Evolutionary conservation across 495 filamentous ascomycete genomes (phyloP), one percentile per base, ranked within the genome.

Genomic region (Penicillium atrosanguineum): DNA sequence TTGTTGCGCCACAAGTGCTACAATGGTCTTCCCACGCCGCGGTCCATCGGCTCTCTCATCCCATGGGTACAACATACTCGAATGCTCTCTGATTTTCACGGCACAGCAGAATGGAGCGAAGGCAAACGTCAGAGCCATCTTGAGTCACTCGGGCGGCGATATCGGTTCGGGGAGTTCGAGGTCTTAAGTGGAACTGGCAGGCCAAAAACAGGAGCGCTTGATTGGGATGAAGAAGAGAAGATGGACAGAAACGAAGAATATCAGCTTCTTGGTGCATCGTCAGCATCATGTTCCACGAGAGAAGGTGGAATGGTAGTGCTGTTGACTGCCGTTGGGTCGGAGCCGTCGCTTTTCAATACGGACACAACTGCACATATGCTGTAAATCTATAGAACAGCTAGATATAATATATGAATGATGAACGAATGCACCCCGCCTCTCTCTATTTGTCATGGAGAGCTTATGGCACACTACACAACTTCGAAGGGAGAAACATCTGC

Each of bases 51-150:
- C 0, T 56, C 63, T 20, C 20, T 66, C 2, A 57, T 66, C 3
- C 66, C 66, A 1, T 66, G 60, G 63, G 48, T 69, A 19, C 38
- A 49, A 1, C 37, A 58, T 1, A 65, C 56, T 34, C 50, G 54
- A 0, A 58, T 65, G 48, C 43, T 65, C 6, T 15, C 6, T 39
- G 37, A 39, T 11, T 14, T 39, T 8, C 6, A 14, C 1, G 37
- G 37, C 2, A 39, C 37, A 39, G 6, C 11, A 7, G 7, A 11
- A 1, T 39, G 37, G 37, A 39, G 37, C 15, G 37, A 39, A 19
- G 11, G 3, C 1, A 5, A 19, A 16, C 37, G 37, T 1, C 8
- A 18, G 2, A 11, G 2, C 1, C 37, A 39, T n/a, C 37, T 39
- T 18, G 37, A 39, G 37, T 1, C 6, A 2, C 37, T 39, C 8